phyloP scores from a whole-genome alignment of 1,139 yeast genomes.

The Hemisphaericaspora lyxosophila region DNA sequence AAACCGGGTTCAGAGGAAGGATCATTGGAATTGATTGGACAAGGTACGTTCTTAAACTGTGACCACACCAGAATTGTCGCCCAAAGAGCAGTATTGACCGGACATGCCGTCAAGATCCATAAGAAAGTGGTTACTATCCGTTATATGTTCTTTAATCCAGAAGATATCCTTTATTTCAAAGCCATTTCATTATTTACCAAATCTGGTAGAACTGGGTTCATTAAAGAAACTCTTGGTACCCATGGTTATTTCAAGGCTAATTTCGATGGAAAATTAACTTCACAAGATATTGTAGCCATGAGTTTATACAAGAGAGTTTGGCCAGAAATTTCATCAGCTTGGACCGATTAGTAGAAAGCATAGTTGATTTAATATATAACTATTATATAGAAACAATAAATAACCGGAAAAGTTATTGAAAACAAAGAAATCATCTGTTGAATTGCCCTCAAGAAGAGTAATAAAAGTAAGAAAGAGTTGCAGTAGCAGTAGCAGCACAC shows the following conservation, averaged over 20 bases:
- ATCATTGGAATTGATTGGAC: conserved; percentile 69
- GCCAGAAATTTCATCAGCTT: conserved; percentile 57
- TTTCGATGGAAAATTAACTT: conserved; percentile 85
- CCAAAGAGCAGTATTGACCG: conserved; percentile 86
- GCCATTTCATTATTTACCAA: conserved; percentile 91
- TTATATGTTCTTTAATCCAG: conserved; percentile 94
- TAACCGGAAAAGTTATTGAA: not conserved
- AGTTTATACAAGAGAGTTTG: conserved; percentile 89
- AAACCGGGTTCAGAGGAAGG: conserved; percentile 42
- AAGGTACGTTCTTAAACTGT: conserved; percentile 85
- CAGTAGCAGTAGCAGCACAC: conserved; percentile 3
- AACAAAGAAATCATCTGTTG: conserved; percentile 1
- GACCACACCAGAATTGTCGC: conserved; percentile 85
- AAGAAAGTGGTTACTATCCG: conserved; percentile 88
- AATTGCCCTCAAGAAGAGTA: conserved; percentile 3
- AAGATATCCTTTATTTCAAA: conserved; percentile 87
- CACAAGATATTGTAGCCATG: conserved; percentile 95
- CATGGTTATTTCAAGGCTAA: conserved; percentile 98
- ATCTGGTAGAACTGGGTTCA: conserved; percentile 88
- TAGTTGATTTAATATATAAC: not conserved
- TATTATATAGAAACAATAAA: not conserved
- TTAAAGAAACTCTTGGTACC: conserved; percentile 94
- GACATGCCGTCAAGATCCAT: conserved; percentile 94
- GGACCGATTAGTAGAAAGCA: conserved; percentile 22
- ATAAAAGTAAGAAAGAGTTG: no score